Evolutionary conservation across 768 basidiomycete genomes (phyloP), one percentile per base, ranked within the genome.

Genomic region (Tulasnella sp.): DNA sequence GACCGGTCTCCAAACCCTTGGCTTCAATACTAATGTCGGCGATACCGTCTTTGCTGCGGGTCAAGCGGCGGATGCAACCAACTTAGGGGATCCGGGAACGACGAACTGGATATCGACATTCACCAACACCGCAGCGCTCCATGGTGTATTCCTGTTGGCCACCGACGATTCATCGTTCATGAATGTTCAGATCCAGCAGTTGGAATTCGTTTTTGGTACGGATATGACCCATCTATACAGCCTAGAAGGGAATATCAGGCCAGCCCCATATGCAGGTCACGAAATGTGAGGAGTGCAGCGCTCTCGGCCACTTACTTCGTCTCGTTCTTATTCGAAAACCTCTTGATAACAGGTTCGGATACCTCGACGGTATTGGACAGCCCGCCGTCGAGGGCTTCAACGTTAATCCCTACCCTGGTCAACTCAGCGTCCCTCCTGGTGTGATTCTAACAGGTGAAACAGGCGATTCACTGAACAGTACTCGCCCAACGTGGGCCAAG

Each of bases 371-470:
- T 51, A 67, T 71, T 51, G 65, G 66, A 17, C 68, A 70, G 53
- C 70, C 70, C 15, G 68, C 66, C 10, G 61, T 71, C 15, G 13
- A 63, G 10, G 79, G 72, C 26, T 65, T 49, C 69, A 70, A 17
- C 73, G 61, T 27, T 44, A 62, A 26, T 30, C 42, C 61, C 4
- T 24, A 61, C 32, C 63, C 66, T 19, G 66, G 67, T 17, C 70
- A 72, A 56, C 51, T 43, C 15, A 67, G 72, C 5, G 72, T 80
- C 32, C 65, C 68, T 30, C 66, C 78, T 9, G 79, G 79, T 9
- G 68, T 73, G 34, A 67, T 80, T 32, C 67, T 82, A 4, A 68
- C 74, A 9, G 78, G 79, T 4, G 30, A 19, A 4, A 23, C 43
- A 11, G 41, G 19, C 26, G 52, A 58, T 11, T 10, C 13, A 21